phyloP scores from a whole-genome alignment of 495 filamentous ascomycete species.

The Elaphomyces granulatus region DNA sequence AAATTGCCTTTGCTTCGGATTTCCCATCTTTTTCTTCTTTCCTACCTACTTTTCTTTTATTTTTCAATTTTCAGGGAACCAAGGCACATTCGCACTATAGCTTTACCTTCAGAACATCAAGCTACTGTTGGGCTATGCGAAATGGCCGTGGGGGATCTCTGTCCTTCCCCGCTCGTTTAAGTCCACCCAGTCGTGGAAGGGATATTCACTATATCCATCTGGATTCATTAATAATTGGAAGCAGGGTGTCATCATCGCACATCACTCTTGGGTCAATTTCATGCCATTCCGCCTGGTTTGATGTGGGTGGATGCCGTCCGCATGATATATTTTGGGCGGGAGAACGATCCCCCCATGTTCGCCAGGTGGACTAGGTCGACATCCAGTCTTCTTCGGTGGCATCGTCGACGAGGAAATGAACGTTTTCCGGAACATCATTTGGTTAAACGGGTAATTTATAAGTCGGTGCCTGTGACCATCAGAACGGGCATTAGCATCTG shows the following conservation, averaged over 20 bases:
- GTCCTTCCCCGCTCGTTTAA: constrained; percentile 33
- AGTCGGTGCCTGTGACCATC: no score
- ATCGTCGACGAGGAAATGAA: constrained; percentile 45
- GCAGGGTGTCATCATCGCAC: constrained; percentile 50
- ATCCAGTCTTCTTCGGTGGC: constrained; percentile 37
- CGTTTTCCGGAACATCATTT: constrained; percentile 39
- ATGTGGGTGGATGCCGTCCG: constrained; percentile 51
- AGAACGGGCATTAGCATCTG: no score
- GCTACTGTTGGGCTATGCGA: constrained; percentile 35
- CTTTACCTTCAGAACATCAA: no score
- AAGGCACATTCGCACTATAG: no score
- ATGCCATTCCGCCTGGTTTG: no score
- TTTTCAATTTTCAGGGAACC: no score
- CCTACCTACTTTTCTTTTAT: no score
- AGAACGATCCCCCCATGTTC: constrained; percentile 31
- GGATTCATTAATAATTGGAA: constrained; percentile 27
- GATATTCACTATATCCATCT: constrained; percentile 27
- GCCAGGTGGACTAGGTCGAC: constrained; percentile 34
- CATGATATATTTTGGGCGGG: constrained; percentile 36
- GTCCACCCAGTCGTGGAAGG: constrained; percentile 38
- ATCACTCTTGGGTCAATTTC: constrained; percentile 40
- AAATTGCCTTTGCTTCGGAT: no score
- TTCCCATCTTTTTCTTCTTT: no score
- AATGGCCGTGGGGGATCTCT: constrained; percentile 38
- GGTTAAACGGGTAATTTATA: constrained; percentile 53